Evolutionary conservation across 208 protist species (phyloP), one percentile per base, ranked within the genome.

Genomic region (Leishmania mexicana): DNA sequence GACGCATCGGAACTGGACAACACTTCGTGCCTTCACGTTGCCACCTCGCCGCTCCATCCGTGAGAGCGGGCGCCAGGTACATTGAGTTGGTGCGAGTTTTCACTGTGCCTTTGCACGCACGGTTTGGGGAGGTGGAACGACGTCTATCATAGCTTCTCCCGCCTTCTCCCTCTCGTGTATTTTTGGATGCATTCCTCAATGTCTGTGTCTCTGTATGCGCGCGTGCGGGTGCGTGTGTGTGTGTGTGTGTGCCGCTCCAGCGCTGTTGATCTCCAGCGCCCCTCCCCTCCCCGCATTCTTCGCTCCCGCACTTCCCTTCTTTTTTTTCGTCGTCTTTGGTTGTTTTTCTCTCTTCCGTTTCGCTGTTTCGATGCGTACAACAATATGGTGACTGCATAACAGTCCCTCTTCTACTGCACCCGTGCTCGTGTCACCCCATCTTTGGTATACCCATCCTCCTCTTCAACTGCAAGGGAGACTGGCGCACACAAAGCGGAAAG

Each of bases 291-390:
- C 19, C 24, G 17, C 57, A 24, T 62, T 24, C 57, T 62, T 28
- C 28, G 7, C 57, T 13, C 3, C 28, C 57, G 24, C 57, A 13
- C 57, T 62, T 31, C 24, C 7, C 24, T 19, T 11, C 35, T 71
- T 28, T 11, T 38, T n/a, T n/a, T 11, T 49, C 45, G 45, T 11
- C 10, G 0, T 70, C 21, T 70, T 40, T 17, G 28, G 19, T 8
- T 47, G 42, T 76, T 7, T 42, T n/a, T 81, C 78, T 40, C 51
- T 78, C 57, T 51, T 58, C 67, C 35, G 28, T 21, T 65, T 57
- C 47, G 13, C 24, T 31, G 62, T 42, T 40, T 35, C 3, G 13
- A 3, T 31, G 31, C 62, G 31, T 21, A 40, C n/a, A 68, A 40
- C 62, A 68, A 40, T 31, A 21, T 40, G 11, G 62, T 31, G 62